Conservation (phyloP, 306 rosid genomes). For the Cucumis sativus region Cucumber_9930_V3 NC_026660.2:14155001-14155500, state of each 20-base stretch:
- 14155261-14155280: too few species aligned
- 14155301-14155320: neutral
- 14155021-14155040: neutral
- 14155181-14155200: neutral
- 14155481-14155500: too few species aligned
- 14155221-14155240: neutral
- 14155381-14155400: constrained; percentile 18
- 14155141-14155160: neutral
- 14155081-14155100: constrained; percentile 96
- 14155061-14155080: constrained; percentile 55
- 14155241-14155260: neutral
- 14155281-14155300: neutral
- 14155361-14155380: constrained; percentile 17
- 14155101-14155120: constrained; percentile 68
- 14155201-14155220: neutral
- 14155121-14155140: constrained; percentile 55
- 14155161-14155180: neutral
- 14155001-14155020: neutral
- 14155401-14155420: too few species aligned
- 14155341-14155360: constrained; percentile 21
- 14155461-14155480: too few species aligned
- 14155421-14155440: too few species aligned
- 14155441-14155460: too few species aligned
- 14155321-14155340: constrained; percentile 53
- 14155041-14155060: neutral